Percentiles rank a stretch among this genome's conserved stretches.
These are phyloP conservation scores for Microbotryum silenes-acaulis DNA, from an alignment of 1,284 basidiomycete species.

Conservation along the genomic window DNA sequence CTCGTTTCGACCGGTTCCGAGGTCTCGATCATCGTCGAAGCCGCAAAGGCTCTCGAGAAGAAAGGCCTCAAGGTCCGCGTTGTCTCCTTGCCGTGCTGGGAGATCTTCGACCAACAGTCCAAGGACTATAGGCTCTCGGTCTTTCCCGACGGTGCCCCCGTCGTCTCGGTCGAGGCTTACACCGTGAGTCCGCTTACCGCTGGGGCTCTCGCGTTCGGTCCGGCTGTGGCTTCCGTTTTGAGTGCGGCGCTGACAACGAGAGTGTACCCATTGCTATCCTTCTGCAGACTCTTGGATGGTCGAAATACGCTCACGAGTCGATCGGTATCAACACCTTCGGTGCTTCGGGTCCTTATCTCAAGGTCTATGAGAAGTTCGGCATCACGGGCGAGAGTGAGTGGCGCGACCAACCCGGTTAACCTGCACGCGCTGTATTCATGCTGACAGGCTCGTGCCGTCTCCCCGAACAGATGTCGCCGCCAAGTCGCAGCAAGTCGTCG, in stretches of 20 bases:
- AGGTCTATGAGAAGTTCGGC: constrained; percentile 58
- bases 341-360: constrained; percentile 70
- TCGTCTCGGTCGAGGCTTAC: constrained; percentile 81
- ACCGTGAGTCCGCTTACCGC: constrained; percentile 36
- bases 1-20: constrained; percentile 85
- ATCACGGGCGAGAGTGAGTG: constrained; percentile 62
- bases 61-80: constrained; percentile 63
- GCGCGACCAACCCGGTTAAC: too few relatives aligned
- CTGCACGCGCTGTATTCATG: not conserved
- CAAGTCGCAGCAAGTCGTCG: constrained; percentile 74
- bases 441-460: constrained; percentile 1
- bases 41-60: constrained; percentile 64
- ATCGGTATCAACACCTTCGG: constrained; percentile 72
- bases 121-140: constrained; percentile 74
- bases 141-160: constrained; percentile 76
- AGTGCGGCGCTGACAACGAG: not conserved
- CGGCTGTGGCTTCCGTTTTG: constrained; percentile 1
- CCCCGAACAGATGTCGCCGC: constrained; percentile 57
- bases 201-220: constrained; percentile 34
- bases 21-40: constrained; percentile 76
- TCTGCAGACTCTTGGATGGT: constrained; percentile 65
- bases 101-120: constrained; percentile 78
- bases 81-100: constrained; percentile 82
- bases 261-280: not conserved
- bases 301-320: constrained; percentile 81